A percentile compares a stretch with the other conserved stretches of the same genome.
These are phyloP conservation scores for Myxozyma neglecta DNA, from an alignment of 805 yeast species.

Conservation along the genomic window DNA sequence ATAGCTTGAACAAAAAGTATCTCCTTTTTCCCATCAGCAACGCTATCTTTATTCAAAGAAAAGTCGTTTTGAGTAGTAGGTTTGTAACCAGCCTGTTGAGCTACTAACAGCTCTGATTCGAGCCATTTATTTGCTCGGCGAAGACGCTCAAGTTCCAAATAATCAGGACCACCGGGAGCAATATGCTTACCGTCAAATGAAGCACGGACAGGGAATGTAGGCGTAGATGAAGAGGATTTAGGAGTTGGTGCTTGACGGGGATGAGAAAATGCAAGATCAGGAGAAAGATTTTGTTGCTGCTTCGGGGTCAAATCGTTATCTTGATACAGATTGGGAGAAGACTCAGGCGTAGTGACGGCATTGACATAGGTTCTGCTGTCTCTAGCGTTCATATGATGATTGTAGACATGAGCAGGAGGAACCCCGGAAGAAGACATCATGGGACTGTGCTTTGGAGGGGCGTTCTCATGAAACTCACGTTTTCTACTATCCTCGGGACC, in stretches of 20 bases:
- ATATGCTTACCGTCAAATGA: not conserved
- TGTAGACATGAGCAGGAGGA: no score
- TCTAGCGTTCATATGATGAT: not conserved
- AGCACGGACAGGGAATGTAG: not conserved
- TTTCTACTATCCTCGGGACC: not conserved
- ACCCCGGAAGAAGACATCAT: no score
- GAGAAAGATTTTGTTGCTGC: not conserved
- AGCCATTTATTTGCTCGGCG: constrained; percentile 30
- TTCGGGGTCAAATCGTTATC: not conserved
- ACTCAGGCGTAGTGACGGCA: not conserved
- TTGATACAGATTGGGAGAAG: not conserved
- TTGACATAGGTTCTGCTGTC: not conserved
- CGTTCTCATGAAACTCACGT: no score
- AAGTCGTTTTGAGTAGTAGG: constrained; percentile 8
- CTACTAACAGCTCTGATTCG: constrained; percentile 32
- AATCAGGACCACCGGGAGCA: not conserved
- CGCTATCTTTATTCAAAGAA: not conserved
- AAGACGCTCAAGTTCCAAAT: constrained; percentile 17
- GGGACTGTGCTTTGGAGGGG: no score
- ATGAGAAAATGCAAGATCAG: constrained; percentile 1
- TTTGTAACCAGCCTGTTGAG: constrained; percentile 32
- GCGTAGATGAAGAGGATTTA: not conserved
- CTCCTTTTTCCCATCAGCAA: not conserved
- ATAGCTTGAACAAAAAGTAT: constrained; percentile 21
- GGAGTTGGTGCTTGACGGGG: constrained; percentile 10